Base-by-base conservation (phyloP, 2,329 filamentous ascomycete species). In the Elsinoe necatrix region DNA sequence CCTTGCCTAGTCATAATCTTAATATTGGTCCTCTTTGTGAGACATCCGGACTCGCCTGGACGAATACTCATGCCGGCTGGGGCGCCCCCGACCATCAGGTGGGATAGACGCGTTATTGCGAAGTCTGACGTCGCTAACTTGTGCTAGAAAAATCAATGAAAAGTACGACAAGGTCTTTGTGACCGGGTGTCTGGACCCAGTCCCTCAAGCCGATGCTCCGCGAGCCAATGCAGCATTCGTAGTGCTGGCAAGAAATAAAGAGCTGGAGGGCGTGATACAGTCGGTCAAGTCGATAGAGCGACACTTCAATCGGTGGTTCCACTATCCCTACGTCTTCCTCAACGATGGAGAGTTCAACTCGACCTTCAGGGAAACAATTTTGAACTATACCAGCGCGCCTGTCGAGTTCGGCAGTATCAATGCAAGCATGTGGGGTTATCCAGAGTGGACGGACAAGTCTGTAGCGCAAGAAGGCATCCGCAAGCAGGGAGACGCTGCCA, bases 281-380 rank as follows among this genome's bases (percentile, higher is more conserved):
- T 97, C 93, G 8, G 81, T 98, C 71, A 96, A 96, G 76, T 97
- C 92, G 42, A 91, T 98, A 63, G 93, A 98, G 76, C 83, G 93
- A 65, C 93, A 98, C 73, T 98, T 98, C 82, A 98, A 98, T 74
- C 83, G 91, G 63, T 98, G 92, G 91, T 98, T 90, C 71, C 84
- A 97, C 72, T 98, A 98, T 71, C 93, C 93, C 23, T 98, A 97
- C 69, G 92, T 97, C 64, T 97, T 98, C 72, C 77, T 98, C 64
- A 98, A 98, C 73, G 92, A 98, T 67, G 93, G 86, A 61, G 91
- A 97, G 58, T 98, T 98, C 80, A 91, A 97, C 72, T 83, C 89
- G 67, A 88, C 85, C 11, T 98, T 98, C 80, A 95, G 89, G 71
- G 86, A 92, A 64, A 85, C 84, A 0, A 82, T 98, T 58, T 75